Evolutionary conservation across 805 yeast species (phyloP), one percentile per base, ranked within the genome.

Genomic region (Starmerella potacharoeniae): DNA sequence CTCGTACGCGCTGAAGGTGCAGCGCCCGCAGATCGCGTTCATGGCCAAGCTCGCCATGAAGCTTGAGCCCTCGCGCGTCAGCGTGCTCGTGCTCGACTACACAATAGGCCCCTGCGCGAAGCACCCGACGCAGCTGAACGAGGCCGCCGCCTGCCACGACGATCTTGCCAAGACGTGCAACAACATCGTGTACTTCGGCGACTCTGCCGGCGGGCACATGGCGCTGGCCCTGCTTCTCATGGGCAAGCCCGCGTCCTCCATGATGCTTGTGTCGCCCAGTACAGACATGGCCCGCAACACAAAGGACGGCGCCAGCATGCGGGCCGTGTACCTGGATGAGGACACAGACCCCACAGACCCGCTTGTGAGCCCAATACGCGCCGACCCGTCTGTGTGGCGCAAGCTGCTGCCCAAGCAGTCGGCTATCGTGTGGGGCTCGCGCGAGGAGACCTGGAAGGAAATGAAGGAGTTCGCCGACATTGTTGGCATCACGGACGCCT

Each of bases 151-250:
- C 5, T 55, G 62, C 33, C 65, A 60, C 52, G 56, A 60, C 36
- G 57, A 55, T 6, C 53, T 68, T 28, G 30, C 55, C 16, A 46
- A 58, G 41, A 40, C 59, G 1, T 59, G 61, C 42, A 52, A 60
- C 37, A 56, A 58, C 50, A 55, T 66, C 43, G 55, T 65, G 10
- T 48, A 65, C 3, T 52, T 60, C 31, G 72, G 72, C 16, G 72
- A 69, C 51, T 68, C 71, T 9, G 67, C 67, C 11, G 71, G 72
- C 29, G 71, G 66, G 1, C 65, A 66, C 47, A 54, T 69, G 34
- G 54, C 60, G 1, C 50, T 66, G 13, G 60, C 60, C 5, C 33
- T 61, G 49, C 49, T 55, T 6, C 37, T 50, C 6, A 51, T 34
- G n/a, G 54, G 51, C 33, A 49, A 43, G n/a, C 47, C 17, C 47